Conservation (phyloP, 345 rosid genomes). For the Salix viminalis region DNA sequence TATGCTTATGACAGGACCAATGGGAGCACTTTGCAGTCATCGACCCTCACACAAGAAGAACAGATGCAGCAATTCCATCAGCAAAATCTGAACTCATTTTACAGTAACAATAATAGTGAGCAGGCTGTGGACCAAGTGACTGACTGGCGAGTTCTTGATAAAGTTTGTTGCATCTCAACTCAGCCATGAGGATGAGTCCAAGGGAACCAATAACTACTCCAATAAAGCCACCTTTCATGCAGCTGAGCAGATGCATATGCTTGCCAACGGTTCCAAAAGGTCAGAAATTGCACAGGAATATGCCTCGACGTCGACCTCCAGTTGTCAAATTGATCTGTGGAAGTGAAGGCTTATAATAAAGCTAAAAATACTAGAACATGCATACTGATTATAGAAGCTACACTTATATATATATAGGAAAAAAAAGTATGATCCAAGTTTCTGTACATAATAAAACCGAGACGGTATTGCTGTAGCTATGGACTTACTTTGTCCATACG, state of each 20-base stretch:
- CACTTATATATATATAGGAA: slow-evolving; percentile 21
- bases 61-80: slow-evolving; percentile 42
- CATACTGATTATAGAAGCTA: slow-evolving; percentile 46
- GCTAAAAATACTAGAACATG: slow-evolving; percentile 12
- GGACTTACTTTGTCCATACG: slow-evolving; percentile 24
- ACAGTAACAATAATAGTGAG: slow-evolving; percentile 28
- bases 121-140: slow-evolving; percentile 75
- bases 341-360: slow-evolving; percentile 44
- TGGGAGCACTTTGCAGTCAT: slow-evolving; percentile 53
- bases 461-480: slow-evolving; percentile 36
- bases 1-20: slow-evolving; percentile 40
- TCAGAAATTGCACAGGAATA: slow-evolving; percentile 51
- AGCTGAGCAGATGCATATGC: slow-evolving; percentile 35
- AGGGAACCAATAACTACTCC: slow-evolving; percentile 31
- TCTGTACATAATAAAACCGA: slow-evolving; percentile 62
- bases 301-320: slow-evolving; percentile 60
- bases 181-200: slow-evolving; percentile 64
- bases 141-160: slow-evolving; percentile 95
- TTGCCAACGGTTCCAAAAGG: slow-evolving; percentile 43
- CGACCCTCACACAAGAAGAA: slow-evolving; percentile 55
- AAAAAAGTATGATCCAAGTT: slow-evolving; percentile 26
- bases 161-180: slow-evolving; percentile 96
- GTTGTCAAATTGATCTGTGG: slow-evolving; percentile 87
- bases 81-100: slow-evolving; percentile 47
- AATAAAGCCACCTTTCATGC: slow-evolving; percentile 35